phyloP scores from a whole-genome alignment of 176 grass and related monocot genomes.

The Aegilops umbellulata region DNA sequence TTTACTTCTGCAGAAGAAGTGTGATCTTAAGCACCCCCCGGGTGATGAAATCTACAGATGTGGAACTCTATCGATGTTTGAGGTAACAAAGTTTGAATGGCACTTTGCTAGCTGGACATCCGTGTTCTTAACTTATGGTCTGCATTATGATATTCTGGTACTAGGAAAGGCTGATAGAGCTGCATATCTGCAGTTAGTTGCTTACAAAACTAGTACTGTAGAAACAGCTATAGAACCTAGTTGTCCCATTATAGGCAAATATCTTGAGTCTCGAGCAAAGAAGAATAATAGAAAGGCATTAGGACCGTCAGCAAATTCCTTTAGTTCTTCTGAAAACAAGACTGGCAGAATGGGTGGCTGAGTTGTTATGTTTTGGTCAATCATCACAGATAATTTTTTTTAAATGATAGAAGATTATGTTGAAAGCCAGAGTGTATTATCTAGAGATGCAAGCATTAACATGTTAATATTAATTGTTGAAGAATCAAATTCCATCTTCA shows the following conservation, averaged over 20 bases:
- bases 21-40: conserved; percentile 96
- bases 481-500: not conserved
- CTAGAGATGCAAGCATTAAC: not conserved
- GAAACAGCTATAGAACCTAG: not conserved
- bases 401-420: not conserved
- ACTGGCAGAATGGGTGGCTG: not conserved
- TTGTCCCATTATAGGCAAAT: not conserved
- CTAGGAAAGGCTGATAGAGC: not conserved
- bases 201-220: not conserved
- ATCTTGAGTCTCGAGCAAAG: not conserved
- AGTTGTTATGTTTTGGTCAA: not conserved
- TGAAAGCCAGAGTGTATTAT: not conserved
- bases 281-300: not conserved
- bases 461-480: not conserved
- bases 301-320: not conserved
- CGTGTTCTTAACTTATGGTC: not conserved
- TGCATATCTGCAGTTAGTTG: not conserved
- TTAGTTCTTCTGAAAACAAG: not conserved
- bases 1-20: conserved; percentile 74
- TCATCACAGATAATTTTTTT: not conserved
- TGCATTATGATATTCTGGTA: not conserved
- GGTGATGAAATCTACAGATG: conserved; percentile 99
- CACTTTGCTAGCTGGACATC: not conserved
- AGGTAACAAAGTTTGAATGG: conserved; percentile 55
- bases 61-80: conserved; percentile 96